phyloP scores from a whole-genome alignment of 129 eudicot species.

The Ambrosia trifida region DNA sequence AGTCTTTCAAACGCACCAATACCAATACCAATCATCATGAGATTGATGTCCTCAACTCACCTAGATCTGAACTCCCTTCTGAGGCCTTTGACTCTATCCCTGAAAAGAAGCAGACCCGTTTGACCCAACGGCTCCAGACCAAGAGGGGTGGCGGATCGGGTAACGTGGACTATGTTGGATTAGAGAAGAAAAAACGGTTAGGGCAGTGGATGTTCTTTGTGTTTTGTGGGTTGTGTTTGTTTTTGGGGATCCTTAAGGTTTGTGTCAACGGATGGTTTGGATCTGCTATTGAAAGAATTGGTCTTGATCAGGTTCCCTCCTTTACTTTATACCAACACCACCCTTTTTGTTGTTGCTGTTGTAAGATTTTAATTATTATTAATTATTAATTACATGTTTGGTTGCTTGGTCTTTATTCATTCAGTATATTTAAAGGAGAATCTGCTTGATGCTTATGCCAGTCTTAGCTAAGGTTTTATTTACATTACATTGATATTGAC shows the following conservation, averaged over 20 bases:
- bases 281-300: conserved; percentile 64
- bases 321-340: too few species aligned
- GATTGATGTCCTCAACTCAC: conserved; percentile 77
- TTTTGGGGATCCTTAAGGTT: conserved; percentile 72
- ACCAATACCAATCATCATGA: conserved; percentile 51
- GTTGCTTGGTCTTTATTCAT: not conserved
- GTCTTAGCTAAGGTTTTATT: not conserved
- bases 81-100: conserved; percentile 56
- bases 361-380: not conserved
- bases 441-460: not conserved
- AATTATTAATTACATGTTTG: not conserved
- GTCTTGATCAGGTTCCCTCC: conserved; percentile 49
- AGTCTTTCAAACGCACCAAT: conserved; percentile 68
- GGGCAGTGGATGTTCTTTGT: conserved; percentile 85
- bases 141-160: conserved; percentile 29
- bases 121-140: conserved; percentile 53
- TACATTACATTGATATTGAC: conserved; percentile 2
- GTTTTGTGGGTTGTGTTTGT: conserved; percentile 79
- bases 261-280: conserved; percentile 82
- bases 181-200: conserved; percentile 52
- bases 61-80: conserved; percentile 67
- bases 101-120: conserved; percentile 64
- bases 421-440: not conserved
- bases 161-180: conserved; percentile 24
- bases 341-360: too few species aligned